phyloP scores from a whole-genome alignment of 768 basidiomycete genomes.

The Suillus luteus region DNA sequence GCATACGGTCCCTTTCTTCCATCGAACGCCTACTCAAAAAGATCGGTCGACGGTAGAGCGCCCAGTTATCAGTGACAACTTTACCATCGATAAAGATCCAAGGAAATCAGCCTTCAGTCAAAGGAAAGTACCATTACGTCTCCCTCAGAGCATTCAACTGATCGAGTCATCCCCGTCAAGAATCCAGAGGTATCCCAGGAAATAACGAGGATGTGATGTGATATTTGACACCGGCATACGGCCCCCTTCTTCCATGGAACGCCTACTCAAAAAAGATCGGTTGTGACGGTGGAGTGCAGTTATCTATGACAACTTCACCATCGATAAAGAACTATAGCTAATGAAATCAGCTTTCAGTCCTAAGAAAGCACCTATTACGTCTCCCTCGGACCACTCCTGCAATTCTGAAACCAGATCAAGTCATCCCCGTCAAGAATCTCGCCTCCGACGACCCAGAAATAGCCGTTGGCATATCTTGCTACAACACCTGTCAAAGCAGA shows the following conservation, averaged over 20 bases:
- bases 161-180: too few relatives aligned
- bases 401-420: background rate
- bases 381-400: background rate
- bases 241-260: constrained; percentile 54
- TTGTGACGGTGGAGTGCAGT: constrained; percentile 31
- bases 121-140: too few relatives aligned
- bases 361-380: background rate
- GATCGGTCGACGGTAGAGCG: too few relatives aligned
- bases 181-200: too few relatives aligned
- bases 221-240: too few relatives aligned
- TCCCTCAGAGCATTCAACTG: too few relatives aligned
- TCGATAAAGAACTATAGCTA: background rate
- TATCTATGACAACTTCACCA: background rate
- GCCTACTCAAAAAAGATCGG: constrained; percentile 65
- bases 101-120: too few relatives aligned
- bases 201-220: too few relatives aligned
- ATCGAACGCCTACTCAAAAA: too few relatives aligned
- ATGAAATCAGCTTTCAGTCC: background rate
- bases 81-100: too few relatives aligned
- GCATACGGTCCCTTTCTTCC: constrained; percentile 53
- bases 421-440: background rate
- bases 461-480: background rate
- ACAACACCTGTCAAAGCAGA: background rate
- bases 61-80: too few relatives aligned
- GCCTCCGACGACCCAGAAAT: background rate